A percentile compares a stretch with the other conserved stretches of the same genome.
These are phyloP conservation scores for Entoloma clypeatum DNA, from an alignment of 1,284 basidiomycete species.

Conservation along the genomic window DNA sequence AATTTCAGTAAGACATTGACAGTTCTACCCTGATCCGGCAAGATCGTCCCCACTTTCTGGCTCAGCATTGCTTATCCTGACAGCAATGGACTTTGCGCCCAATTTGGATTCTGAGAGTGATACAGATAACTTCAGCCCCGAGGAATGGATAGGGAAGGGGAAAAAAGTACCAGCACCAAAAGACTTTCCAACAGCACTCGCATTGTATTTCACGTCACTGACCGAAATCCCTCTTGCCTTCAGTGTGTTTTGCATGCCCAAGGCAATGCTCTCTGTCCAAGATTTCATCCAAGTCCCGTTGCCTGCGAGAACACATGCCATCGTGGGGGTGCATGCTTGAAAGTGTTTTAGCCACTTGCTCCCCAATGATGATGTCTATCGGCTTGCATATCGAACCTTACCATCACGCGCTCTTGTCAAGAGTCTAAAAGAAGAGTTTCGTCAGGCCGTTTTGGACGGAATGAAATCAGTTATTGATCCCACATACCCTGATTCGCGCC, in stretches of 20 bases:
- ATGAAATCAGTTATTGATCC: conserved; percentile 8
- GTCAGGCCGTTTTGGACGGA: conserved; percentile 11
- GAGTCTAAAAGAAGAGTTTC: not conserved
- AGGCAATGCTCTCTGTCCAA: no score
- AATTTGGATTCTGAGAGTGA: no score
- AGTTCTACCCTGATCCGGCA: no score
- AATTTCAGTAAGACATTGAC: no score
- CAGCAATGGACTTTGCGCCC: no score
- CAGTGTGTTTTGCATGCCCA: no score
- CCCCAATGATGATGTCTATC: not conserved
- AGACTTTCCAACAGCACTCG: not conserved
- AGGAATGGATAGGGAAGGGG: conserved; percentile 8
- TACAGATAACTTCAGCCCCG: conserved; percentile 7
- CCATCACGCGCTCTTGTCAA: not conserved
- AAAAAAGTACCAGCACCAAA: conserved; percentile 5
- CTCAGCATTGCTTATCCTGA: no score
- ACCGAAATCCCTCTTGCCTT: no score
- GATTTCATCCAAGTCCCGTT: no score
- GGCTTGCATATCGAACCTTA: conserved; percentile 2
- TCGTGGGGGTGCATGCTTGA: not conserved
- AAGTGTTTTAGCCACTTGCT: not conserved
- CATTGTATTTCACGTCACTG: not conserved
- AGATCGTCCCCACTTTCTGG: no score
- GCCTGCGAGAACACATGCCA: not conserved
- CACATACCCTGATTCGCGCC: conserved; percentile 1